Conservation (phyloP, 129 eudicot species). For the Rutidosis leptorrhynchoides region DNA sequence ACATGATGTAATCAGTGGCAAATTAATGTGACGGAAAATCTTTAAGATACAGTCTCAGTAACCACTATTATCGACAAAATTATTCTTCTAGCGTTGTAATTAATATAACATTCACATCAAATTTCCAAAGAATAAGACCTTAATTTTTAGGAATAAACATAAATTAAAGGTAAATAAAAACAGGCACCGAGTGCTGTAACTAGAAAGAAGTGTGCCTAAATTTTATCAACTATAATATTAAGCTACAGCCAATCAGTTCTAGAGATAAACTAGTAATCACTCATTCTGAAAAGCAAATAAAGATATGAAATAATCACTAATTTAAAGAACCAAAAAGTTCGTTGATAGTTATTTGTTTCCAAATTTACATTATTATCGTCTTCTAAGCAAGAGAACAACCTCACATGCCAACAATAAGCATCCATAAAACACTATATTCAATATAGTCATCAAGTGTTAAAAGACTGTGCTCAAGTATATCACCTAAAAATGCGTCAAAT, state of each 20-base stretch:
- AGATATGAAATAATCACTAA: too few species aligned
- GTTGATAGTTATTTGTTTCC: too few species aligned
- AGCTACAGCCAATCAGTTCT: neutral
- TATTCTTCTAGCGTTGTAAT: neutral
- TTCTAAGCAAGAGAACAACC: neutral
- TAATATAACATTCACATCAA: neutral
- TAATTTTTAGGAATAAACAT: neutral
- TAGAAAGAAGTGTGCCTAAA: neutral
- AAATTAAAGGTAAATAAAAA: neutral
- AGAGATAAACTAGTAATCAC: neutral
- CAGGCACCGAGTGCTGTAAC: neutral
- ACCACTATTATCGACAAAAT: neutral
- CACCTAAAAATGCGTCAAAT: neutral
- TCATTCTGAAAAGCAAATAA: constrained; percentile 12
- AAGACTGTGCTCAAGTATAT: too few species aligned
- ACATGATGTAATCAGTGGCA: neutral
- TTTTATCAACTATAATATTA: neutral
- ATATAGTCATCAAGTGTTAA: neutral
- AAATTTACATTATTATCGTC: neutral
- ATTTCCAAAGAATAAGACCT: neutral
- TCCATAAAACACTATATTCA: neutral
- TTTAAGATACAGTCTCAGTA: neutral
- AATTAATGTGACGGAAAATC: neutral
- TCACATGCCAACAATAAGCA: neutral
- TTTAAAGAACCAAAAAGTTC: too few species aligned